phyloP scores from a whole-genome alignment of 768 basidiomycete species.

The Pulveroboletus sp. region DNA sequence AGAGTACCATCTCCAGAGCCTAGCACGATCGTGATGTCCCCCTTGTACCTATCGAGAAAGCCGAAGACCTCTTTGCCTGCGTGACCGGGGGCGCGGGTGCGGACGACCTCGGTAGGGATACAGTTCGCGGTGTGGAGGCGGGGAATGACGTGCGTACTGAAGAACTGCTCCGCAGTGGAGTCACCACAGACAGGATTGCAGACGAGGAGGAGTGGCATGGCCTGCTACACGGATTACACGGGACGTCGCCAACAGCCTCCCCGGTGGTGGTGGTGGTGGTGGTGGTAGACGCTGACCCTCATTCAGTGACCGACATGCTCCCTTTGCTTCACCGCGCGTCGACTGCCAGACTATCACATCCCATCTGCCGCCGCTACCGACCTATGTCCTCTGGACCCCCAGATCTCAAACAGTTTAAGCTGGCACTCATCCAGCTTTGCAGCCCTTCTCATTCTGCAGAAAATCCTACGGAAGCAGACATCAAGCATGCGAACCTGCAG shows the following conservation, averaged over 20 bases:
- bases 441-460: slow-evolving; percentile 42
- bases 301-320: slow-evolving; percentile 6
- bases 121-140: slow-evolving; percentile 41
- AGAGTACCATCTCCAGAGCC: slow-evolving; percentile 90
- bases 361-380: background rate
- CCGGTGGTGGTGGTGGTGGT: too few species aligned
- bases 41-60: slow-evolving; percentile 34
- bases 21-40: slow-evolving; percentile 47
- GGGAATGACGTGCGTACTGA: slow-evolving; percentile 60
- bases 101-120: slow-evolving; percentile 33
- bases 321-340: slow-evolving; percentile 11
- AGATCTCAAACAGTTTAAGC: slow-evolving; percentile 65
- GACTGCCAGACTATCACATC: background rate
- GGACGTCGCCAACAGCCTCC: too few species aligned
- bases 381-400: slow-evolving; percentile 31
- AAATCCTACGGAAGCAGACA: slow-evolving; percentile 27
- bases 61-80: slow-evolving; percentile 46
- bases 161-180: slow-evolving; percentile 49
- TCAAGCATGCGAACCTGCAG: slow-evolving; percentile 71
- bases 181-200: slow-evolving; percentile 78
- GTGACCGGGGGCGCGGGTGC: slow-evolving; percentile 51
- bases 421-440: slow-evolving; percentile 92
- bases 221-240: background rate
- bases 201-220: slow-evolving; percentile 54
- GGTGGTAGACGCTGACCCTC: too few species aligned